phyloP scores from a whole-genome alignment of 768 basidiomycete species.

The Boletus tomentosulus region DNA sequence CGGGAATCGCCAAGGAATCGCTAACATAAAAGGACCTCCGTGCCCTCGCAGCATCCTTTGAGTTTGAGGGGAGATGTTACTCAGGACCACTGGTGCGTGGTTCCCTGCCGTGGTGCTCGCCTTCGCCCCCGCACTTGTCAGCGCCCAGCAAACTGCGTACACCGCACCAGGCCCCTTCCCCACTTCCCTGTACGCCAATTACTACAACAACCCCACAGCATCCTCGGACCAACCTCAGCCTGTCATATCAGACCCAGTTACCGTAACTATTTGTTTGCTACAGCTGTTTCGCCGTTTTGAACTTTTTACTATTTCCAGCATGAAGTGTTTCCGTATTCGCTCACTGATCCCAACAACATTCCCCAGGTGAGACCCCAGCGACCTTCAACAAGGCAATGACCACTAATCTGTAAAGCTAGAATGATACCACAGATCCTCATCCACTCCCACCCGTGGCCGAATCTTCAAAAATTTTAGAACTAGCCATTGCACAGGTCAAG shows the following conservation, averaged over 20 bases:
- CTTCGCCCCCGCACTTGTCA: conserved; percentile 2
- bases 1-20: no score
- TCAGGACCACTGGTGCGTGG: background rate
- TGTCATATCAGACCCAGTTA: conserved; percentile 69
- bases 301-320: conserved; percentile 38
- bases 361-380: conserved; percentile 35
- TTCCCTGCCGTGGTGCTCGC: conserved; percentile 7
- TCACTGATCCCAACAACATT: conserved; percentile 61
- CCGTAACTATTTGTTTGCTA: conserved; percentile 33
- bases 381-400: background rate
- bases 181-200: conserved; percentile 56
- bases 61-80: conserved; percentile 7
- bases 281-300: background rate
- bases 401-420: conserved; percentile 26
- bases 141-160: conserved; percentile 30
- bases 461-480: conserved; percentile 41
- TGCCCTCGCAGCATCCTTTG: background rate
- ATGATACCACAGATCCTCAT: conserved; percentile 60
- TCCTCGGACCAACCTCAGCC: conserved; percentile 73
- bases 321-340: conserved; percentile 49
- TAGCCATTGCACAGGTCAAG: conserved; percentile 53
- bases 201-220: conserved; percentile 70
- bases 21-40: conserved; percentile 1
- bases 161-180: conserved; percentile 63
- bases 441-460: conserved; percentile 57